These are phyloP conservation scores for Fusarium globosum DNA, from an alignment of 2,329 filamentous ascomycete genomes.

Conservation along the genomic window DNA sequence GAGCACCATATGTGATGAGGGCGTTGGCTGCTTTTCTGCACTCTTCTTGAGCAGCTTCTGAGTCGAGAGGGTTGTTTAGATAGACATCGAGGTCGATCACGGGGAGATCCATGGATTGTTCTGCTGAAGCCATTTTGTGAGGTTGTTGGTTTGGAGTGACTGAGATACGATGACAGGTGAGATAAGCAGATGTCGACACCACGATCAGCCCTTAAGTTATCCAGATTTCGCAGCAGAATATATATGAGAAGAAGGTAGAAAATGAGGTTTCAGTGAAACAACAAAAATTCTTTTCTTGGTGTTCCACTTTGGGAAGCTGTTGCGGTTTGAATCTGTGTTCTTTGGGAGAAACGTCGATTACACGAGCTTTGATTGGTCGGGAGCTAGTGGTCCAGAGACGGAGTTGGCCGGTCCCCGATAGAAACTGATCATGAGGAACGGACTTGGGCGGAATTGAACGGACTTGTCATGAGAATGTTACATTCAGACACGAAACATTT, in stretches of 20 bases:
- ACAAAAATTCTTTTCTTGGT: slow-evolving; percentile 17
- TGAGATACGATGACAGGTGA: not conserved
- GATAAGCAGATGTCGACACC: not conserved
- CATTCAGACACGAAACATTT: not conserved
- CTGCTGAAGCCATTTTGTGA: slow-evolving; percentile 37
- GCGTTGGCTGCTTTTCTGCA: slow-evolving; percentile 65
- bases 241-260: not conserved
- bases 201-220: not conserved
- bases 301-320: slow-evolving; percentile 36
- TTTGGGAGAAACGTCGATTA: slow-evolving; percentile 21
- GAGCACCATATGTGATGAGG: slow-evolving; percentile 69
- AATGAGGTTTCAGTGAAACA: not conserved
- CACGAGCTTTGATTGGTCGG: slow-evolving; percentile 28
- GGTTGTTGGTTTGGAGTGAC: not conserved
- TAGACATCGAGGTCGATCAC: slow-evolving; percentile 70
- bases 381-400: slow-evolving; percentile 1
- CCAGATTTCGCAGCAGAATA: not conserved
- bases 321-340: slow-evolving; percentile 32
- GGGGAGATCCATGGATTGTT: slow-evolving; percentile 65
- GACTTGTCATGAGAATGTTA: slow-evolving; percentile 2
- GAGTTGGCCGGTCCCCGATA: slow-evolving; percentile 39
- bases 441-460: slow-evolving; percentile 23
- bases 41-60: slow-evolving; percentile 60
- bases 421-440: slow-evolving; percentile 23
- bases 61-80: slow-evolving; percentile 56